Conservation (phyloP, 805 yeast species). For the Zygosaccharomyces pseudorouxii region DNA sequence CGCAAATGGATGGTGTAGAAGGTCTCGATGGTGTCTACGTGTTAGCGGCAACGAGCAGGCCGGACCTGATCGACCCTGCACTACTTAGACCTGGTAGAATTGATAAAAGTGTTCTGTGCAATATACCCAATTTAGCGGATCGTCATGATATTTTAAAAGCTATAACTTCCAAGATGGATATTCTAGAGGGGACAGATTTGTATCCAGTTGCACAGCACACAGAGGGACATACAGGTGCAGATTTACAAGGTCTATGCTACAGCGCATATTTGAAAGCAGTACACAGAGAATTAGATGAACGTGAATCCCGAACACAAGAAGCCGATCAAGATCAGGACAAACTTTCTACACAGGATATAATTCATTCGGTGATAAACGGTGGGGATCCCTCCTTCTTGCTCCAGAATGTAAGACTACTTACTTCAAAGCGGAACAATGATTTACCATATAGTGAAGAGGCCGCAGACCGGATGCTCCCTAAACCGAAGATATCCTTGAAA, state of each 20-base stretch:
- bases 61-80: conserved; percentile 94
- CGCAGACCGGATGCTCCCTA: conserved; percentile 32
- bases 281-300: conserved; percentile 55
- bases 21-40: conserved; percentile 96
- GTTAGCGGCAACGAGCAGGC: conserved; percentile 92
- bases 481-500: conserved; percentile 38
- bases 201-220: conserved; percentile 52
- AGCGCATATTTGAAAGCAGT: conserved; percentile 88
- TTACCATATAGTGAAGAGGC: neutral
- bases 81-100: conserved; percentile 92
- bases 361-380: conserved; percentile 1
- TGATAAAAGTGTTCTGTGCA: conserved; percentile 88
- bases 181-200: conserved; percentile 48
- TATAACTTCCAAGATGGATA: conserved; percentile 41
- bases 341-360: neutral
- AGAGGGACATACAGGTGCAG: conserved; percentile 89
- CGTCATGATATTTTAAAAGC: conserved; percentile 61
- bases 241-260: conserved; percentile 84
- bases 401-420: neutral
- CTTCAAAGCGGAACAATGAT: neutral
- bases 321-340: neutral
- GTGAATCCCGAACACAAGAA: conserved; percentile 11
- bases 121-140: conserved; percentile 69
- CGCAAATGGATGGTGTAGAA: conserved; percentile 99
- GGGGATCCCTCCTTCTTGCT: neutral